These are phyloP conservation scores for Carex myosuroides DNA, from an alignment of 176 grass and related monocot species.

Conservation along the genomic window DNA sequence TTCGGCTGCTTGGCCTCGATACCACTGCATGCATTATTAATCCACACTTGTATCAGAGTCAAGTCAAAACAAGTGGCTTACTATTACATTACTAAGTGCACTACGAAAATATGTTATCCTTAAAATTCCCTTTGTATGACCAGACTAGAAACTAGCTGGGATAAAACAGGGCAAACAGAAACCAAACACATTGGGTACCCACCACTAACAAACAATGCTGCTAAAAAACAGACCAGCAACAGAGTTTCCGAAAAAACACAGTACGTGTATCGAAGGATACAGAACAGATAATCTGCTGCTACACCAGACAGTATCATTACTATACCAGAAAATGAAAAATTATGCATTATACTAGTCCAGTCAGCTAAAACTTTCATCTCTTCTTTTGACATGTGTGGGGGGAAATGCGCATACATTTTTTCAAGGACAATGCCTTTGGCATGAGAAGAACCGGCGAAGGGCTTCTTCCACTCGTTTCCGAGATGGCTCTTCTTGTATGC, in stretches of 20 bases:
- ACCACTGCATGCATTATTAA: background rate
- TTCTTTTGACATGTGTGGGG: background rate
- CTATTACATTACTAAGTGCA: background rate
- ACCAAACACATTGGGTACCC: background rate
- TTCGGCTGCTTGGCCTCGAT: constrained; percentile 21
- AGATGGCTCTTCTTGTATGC: constrained; percentile 22
- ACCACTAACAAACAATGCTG: background rate
- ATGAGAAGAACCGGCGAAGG: constrained; percentile 8
- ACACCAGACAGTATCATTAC: background rate
- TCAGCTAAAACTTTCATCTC: background rate
- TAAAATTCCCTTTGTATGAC: background rate
- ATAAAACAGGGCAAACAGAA: background rate
- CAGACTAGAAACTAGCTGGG: background rate
- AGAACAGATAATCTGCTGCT: background rate
- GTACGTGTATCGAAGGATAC: background rate
- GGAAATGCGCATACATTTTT: background rate
- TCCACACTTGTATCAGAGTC: background rate
- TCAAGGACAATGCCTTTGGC: constrained; percentile 19
- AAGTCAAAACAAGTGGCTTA: background rate
- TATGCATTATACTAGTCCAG: background rate
- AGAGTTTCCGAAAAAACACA: background rate
- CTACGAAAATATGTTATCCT: background rate
- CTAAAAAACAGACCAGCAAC: background rate
- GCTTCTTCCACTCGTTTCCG: constrained; percentile 20
- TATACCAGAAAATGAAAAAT: background rate